Conservation (phyloP, 148 eudicot genomes). For the Rhododendron ovatum region DNA sequence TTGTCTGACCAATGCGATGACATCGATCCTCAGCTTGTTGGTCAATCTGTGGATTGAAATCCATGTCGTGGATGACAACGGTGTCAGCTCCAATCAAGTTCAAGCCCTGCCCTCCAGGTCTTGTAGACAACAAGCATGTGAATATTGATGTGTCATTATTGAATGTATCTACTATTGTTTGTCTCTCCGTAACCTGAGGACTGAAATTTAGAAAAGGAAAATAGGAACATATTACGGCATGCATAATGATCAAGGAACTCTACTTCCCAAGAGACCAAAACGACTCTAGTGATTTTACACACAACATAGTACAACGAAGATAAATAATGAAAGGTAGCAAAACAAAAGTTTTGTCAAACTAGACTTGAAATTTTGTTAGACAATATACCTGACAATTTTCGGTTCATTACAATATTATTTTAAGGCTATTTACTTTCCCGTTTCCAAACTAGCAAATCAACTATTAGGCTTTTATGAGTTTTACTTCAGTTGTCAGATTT, state of each 20-base stretch:
- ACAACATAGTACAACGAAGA: neutral
- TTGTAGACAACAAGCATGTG: slow-evolving; percentile 93
- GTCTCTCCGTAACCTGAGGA: slow-evolving; percentile 90
- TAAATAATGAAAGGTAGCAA: neutral
- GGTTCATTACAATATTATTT: neutral
- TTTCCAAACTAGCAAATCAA: neutral
- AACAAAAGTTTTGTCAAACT: neutral
- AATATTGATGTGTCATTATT: slow-evolving; percentile 77
- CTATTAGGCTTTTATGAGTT: neutral
- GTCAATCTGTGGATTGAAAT: slow-evolving; percentile 97
- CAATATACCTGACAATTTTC: neutral
- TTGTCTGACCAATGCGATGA: slow-evolving; percentile 95
- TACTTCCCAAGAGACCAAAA: neutral
- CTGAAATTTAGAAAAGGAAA: slow-evolving; percentile 33
- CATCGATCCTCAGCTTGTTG: slow-evolving; percentile 98
- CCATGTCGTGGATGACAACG: slow-evolving; percentile 95
- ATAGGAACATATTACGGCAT: neutral
- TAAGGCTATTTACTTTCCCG: neutral
- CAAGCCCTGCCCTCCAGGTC: slow-evolving; percentile 98
- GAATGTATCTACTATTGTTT: slow-evolving; percentile 78
- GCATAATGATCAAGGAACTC: neutral
- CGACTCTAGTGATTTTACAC: neutral
- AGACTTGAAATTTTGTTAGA: neutral
- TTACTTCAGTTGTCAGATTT: neutral
- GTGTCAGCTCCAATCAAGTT: slow-evolving; percentile 97